Evolutionary conservation across 2,329 filamentous ascomycete genomes (phyloP).

Genomic region (Fusarium redolens): DNA sequence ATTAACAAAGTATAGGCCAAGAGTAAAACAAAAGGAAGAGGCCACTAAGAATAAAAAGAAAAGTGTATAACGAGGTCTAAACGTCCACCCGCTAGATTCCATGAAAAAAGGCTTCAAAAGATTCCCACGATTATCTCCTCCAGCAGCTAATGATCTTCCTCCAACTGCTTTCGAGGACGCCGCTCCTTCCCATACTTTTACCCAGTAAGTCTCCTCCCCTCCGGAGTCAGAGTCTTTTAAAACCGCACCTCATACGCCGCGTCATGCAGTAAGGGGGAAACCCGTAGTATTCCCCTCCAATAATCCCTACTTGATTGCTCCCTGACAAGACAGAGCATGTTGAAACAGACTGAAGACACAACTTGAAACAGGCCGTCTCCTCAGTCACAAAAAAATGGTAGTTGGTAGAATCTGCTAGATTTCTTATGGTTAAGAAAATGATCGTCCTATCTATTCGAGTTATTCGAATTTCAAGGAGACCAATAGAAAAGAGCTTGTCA

Average conservation of each 20-base stretch:
- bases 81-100: slow-evolving; percentile 38
- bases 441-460: not conserved
- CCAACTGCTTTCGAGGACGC: slow-evolving; percentile 5
- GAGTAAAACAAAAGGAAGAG: slow-evolving; percentile 4
- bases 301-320: slow-evolving; percentile 37
- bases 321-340: slow-evolving; percentile 20
- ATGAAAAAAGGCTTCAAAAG: slow-evolving; percentile 15
- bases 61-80: slow-evolving; percentile 36
- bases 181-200: slow-evolving; percentile 26
- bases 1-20: slow-evolving; percentile 45
- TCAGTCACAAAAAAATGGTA: slow-evolving; percentile 13
- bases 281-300: slow-evolving; percentile 26
- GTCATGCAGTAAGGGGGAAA: slow-evolving; percentile 44
- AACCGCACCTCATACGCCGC: slow-evolving; percentile 44
- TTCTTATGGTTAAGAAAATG: not conserved
- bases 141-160: slow-evolving; percentile 10
- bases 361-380: slow-evolving; percentile 4
- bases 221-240: slow-evolving; percentile 35
- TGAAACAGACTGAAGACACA: slow-evolving; percentile 30
- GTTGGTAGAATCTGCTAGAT: not conserved
- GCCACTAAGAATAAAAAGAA: slow-evolving; percentile 14
- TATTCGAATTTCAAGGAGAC: not conserved
- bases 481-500: not conserved
- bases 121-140: slow-evolving; percentile 35
- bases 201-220: slow-evolving; percentile 40